Evolutionary conservation across 805 yeast species (phyloP).

Genomic region (Millerozyma acaciae): DNA sequence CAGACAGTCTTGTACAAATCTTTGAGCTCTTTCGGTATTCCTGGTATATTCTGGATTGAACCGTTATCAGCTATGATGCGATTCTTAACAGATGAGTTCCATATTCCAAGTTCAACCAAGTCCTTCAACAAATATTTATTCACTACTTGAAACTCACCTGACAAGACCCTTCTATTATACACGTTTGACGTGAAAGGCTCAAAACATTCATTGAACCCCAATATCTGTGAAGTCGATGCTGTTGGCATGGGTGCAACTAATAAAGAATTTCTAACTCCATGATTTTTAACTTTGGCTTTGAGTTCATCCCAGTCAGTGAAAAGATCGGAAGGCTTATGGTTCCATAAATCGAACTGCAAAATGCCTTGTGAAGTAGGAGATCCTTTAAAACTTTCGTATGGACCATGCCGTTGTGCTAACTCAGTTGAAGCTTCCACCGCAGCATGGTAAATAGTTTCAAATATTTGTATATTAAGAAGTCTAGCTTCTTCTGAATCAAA

Average conservation of each 20-base stretch:
- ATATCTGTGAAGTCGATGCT: slow-evolving; percentile 93
- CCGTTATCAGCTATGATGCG: slow-evolving; percentile 75
- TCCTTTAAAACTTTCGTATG: slow-evolving; percentile 70
- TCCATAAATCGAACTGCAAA: slow-evolving; percentile 88
- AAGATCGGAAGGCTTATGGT: slow-evolving; percentile 65
- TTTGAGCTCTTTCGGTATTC: slow-evolving; percentile 72
- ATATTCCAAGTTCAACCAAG: slow-evolving; percentile 73
- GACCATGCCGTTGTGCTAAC: slow-evolving; percentile 64
- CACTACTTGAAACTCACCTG: slow-evolving; percentile 93
- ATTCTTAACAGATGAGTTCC: slow-evolving; percentile 79
- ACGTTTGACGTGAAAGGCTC: slow-evolving; percentile 95
- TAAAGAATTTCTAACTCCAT: slow-evolving; percentile 84
- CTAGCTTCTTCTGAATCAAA: slow-evolving; percentile 82
- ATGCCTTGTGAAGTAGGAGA: slow-evolving; percentile 88
- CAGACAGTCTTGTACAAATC: slow-evolving; percentile 89
- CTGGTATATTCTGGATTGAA: slow-evolving; percentile 72
- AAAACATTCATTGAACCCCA: slow-evolving; percentile 92
- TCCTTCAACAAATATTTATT: slow-evolving; percentile 83
- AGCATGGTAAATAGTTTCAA: slow-evolving; percentile 94
- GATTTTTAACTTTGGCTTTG: slow-evolving; percentile 51
- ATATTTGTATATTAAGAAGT: slow-evolving; percentile 73
- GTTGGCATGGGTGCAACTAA: slow-evolving; percentile 97
- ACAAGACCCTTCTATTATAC: slow-evolving; percentile 82
- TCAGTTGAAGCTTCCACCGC: slow-evolving; percentile 86
- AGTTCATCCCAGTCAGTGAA: slow-evolving; percentile 79